Percentiles rank a stretch among this genome's conserved stretches.
Conservation (phyloP, 2,329 filamentous ascomycete species). For the Ophiostoma perfectum region DNA sequence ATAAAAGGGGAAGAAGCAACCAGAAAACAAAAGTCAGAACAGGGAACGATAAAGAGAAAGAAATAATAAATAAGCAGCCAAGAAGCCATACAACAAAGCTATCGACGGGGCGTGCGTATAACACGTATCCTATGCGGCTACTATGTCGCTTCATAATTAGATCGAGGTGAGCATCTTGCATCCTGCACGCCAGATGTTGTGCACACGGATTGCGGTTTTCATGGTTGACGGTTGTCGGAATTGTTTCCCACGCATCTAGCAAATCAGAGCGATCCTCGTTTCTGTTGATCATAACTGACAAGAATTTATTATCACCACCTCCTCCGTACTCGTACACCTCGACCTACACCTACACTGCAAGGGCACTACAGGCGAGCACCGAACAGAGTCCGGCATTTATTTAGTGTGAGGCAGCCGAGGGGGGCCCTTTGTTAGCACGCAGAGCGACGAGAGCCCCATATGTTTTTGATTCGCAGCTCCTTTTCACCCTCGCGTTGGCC, state of each 20-base stretch:
- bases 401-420: conserved; percentile 14
- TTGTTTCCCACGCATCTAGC: not conserved
- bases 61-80: not conserved
- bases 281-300: not conserved
- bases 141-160: not conserved
- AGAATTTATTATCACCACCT: too few species aligned
- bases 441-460: not conserved
- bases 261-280: not conserved
- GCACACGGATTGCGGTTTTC: not conserved
- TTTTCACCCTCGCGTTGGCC: too few species aligned
- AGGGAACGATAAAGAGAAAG: not conserved
- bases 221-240: not conserved
- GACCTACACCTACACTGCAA: not conserved
- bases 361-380: not conserved
- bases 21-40: not conserved
- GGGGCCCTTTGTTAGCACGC: not conserved
- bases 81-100: not conserved
- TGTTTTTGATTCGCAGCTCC: not conserved
- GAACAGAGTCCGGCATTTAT: not conserved
- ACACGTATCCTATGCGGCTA: not conserved
- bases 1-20: not conserved
- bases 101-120: not conserved
- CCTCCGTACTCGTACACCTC: not conserved
- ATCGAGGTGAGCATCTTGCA: not conserved
- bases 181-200: conserved; percentile 7